phyloP scores from a whole-genome alignment of 495 filamentous ascomycete genomes.

The Penicillium longicatenatum region DNA sequence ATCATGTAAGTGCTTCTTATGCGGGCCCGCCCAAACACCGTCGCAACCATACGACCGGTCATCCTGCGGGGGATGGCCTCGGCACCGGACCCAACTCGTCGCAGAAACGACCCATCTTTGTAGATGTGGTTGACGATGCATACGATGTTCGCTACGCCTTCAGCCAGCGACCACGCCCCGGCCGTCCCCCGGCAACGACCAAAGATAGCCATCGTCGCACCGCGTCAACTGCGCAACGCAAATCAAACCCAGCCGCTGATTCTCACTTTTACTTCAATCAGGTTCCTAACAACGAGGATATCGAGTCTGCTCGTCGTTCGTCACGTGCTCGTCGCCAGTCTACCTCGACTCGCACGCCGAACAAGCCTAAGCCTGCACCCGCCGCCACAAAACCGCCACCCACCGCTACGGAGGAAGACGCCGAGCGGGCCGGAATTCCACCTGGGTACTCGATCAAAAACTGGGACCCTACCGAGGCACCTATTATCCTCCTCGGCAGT shows the following conservation, averaged over 20 bases:
- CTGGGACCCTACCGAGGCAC: slow-evolving; percentile 94
- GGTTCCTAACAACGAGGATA: slow-evolving; percentile 49
- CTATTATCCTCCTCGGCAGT: slow-evolving; percentile 90
- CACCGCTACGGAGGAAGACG: slow-evolving; percentile 85
- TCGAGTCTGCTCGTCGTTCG: slow-evolving; percentile 43
- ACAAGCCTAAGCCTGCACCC: slow-evolving; percentile 44
- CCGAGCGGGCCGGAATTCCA: slow-evolving; percentile 78
- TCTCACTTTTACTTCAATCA: slow-evolving; percentile 53
- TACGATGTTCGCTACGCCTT: slow-evolving; percentile 42
- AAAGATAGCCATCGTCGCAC: slow-evolving; percentile 36
- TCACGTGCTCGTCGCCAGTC: slow-evolving; percentile 51
- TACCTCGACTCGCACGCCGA: slow-evolving; percentile 47
- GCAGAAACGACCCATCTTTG: slow-evolving; percentile 54
- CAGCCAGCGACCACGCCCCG: slow-evolving; percentile 29
- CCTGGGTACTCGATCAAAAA: slow-evolving; percentile 95
- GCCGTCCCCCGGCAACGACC: slow-evolving; percentile 28
- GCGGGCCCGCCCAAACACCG: slow-evolving; percentile 40
- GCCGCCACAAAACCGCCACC: slow-evolving; percentile 51
- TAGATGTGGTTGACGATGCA: slow-evolving; percentile 58
- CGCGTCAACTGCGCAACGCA: slow-evolving; percentile 42
- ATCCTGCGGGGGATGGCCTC: slow-evolving; percentile 44
- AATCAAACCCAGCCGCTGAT: slow-evolving; percentile 56
- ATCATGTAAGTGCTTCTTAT: slow-evolving; percentile 61
- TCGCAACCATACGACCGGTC: slow-evolving; percentile 42
- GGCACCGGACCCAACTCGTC: slow-evolving; percentile 40